Conservation (phyloP, 2,329 filamentous ascomycete species). For the Lecanoromycetidae sp. region DNA sequence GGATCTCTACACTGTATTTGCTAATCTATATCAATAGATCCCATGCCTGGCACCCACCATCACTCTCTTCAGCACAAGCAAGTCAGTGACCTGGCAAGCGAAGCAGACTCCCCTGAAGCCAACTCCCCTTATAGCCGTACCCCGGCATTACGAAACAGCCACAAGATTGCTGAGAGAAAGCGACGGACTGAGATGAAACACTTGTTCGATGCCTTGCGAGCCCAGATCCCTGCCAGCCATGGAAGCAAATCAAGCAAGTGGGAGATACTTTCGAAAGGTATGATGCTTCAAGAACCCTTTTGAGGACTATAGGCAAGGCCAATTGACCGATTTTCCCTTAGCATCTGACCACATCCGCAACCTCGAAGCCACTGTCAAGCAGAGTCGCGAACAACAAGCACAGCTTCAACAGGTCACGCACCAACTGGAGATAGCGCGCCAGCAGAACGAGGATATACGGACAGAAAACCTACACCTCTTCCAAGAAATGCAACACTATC, state of each 20-base stretch:
- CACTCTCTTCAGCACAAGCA: constrained; percentile 38
- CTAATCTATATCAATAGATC: too few relatives aligned
- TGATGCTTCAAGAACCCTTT: constrained; percentile 3
- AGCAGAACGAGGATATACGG: constrained; percentile 21
- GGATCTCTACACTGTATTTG: too few relatives aligned
- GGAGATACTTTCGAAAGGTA: constrained; percentile 39
- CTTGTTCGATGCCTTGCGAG: constrained; percentile 36
- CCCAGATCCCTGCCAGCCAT: constrained; percentile 34
- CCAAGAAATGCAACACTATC: constrained; percentile 20
- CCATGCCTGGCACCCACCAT: constrained; percentile 35
- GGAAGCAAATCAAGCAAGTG: constrained; percentile 42
- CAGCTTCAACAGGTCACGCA: constrained; percentile 30
- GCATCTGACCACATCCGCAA: constrained; percentile 38
- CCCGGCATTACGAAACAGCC: constrained; percentile 37
- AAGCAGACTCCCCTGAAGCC: constrained; percentile 31
- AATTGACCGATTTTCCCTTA: constrained; percentile 14
- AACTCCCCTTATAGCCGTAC: constrained; percentile 39
- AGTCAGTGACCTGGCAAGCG: constrained; percentile 35
- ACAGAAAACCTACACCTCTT: constrained; percentile 18
- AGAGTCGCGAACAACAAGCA: constrained; percentile 14
- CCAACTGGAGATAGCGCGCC: constrained; percentile 25
- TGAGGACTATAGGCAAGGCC: background rate
- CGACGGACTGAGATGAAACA: constrained; percentile 42
- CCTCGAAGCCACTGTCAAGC: constrained; percentile 30
- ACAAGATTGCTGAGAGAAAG: constrained; percentile 40